Conservation (phyloP, 1,284 basidiomycete genomes). For the Ceratobasidium sp. region DNA sequence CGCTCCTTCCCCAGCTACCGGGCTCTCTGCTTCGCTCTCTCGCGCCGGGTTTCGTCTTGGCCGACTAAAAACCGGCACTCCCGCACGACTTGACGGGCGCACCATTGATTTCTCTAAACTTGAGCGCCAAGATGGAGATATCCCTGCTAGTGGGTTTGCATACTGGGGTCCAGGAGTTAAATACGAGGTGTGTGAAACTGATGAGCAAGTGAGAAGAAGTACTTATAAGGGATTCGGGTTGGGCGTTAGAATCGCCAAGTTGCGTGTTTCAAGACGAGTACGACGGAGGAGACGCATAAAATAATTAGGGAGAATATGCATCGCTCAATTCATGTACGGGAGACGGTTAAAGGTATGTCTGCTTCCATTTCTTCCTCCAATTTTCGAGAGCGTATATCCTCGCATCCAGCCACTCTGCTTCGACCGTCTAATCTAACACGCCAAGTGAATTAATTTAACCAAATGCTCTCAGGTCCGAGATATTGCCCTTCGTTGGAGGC, state of each 20-base stretch:
- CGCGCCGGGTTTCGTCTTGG: slow-evolving; percentile 84
- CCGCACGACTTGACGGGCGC: slow-evolving; percentile 78
- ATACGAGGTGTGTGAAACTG: slow-evolving; percentile 12
- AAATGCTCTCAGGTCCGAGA: slow-evolving; percentile 82
- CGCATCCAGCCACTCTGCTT: too few species aligned
- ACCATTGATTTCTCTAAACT: slow-evolving; percentile 78
- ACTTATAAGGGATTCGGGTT: slow-evolving; percentile 46
- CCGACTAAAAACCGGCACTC: slow-evolving; percentile 90
- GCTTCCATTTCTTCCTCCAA: too few species aligned
- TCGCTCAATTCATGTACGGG: slow-evolving; percentile 84
- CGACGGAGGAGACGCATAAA: slow-evolving; percentile 78
- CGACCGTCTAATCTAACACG: too few species aligned
- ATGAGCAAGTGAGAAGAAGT: neutral
- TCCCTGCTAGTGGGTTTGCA: slow-evolving; percentile 72
- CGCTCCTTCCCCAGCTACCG: slow-evolving; percentile 69
- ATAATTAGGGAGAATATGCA: slow-evolving; percentile 81
- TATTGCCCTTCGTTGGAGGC: slow-evolving; percentile 93
- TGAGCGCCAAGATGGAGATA: slow-evolving; percentile 72
- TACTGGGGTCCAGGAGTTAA: slow-evolving; percentile 51
- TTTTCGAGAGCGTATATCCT: too few species aligned
- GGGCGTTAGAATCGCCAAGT: slow-evolving; percentile 74
- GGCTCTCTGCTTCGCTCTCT: slow-evolving; percentile 80
- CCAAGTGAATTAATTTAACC: too few species aligned
- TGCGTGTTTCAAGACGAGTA: slow-evolving; percentile 79
- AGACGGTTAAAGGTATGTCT: slow-evolving; percentile 89